Evolutionary conservation across 495 filamentous ascomycete genomes (phyloP), one percentile per base, ranked within the genome.

Genomic region (Penicillium tannophilum): DNA sequence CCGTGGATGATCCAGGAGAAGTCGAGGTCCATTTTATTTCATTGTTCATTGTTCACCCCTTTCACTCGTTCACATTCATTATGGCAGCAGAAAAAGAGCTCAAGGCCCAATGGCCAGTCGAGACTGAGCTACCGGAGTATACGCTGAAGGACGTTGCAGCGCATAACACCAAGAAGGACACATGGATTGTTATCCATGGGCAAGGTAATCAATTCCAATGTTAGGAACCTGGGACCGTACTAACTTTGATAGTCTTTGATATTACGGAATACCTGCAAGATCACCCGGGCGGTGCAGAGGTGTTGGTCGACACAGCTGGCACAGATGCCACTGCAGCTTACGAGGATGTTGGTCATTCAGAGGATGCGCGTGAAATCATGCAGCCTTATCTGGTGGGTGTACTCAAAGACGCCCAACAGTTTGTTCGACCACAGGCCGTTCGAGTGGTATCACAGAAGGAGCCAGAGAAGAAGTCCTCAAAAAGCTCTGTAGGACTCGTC

Each of bases 261-360:
- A 70, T 82, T 41, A 74, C 82, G 8, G 62, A 69, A 24, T 85
- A 84, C 56, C 43, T 78, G 0, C 62, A 77, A 52, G 82, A 85
- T 54, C 82, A 85, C 58, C 84, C 84, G 1, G 84, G 84, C 10
- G 84, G 82, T 4, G 66, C 66, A 12, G 78, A 80, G 0, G 66
- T 78, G 9, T 71, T 86, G 1, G 4, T 71, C 5, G 79, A 85
- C 43, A 67, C 74, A 6, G 84, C 80, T 26, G 83, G 84, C 6
- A 69, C 59, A 36, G 82, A 86, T 67, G 82, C 79, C 4, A 84
- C 77, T 1, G 73, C 70, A 6, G 75, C 58, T 3, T 86, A 79
- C 51, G 81, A 85, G 28, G 72, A 84, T 51, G 77, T 77, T 5
- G 82, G 81, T 0, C 84, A 86, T 48, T 81, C 78, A 2, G 74